phyloP scores from a whole-genome alignment of 768 basidiomycete genomes.

The Rhodotorula kratochvilovae region DNA sequence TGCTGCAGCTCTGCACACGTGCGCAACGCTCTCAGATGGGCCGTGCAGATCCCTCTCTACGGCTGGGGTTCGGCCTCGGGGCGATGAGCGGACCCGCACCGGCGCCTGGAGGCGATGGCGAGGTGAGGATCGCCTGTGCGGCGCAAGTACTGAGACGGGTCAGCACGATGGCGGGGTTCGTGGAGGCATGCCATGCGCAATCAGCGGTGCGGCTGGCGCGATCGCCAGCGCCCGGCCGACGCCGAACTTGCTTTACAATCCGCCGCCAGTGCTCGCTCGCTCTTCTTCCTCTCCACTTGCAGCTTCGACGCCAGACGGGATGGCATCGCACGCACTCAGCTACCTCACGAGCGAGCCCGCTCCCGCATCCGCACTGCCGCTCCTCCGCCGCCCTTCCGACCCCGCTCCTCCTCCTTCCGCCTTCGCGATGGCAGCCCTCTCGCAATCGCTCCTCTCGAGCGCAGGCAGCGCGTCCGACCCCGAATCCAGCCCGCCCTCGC shows the following conservation, averaged over 20 bases:
- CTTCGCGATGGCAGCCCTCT: background rate
- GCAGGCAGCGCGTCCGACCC: constrained; percentile 4
- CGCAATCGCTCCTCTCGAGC: constrained; percentile 7
- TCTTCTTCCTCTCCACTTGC: background rate
- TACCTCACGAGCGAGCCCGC: background rate
- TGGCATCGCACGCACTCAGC: background rate
- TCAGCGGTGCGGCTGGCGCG: too few relatives aligned
- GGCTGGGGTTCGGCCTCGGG: too few relatives aligned
- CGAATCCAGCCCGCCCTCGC: constrained; percentile 21
- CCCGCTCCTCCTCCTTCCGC: background rate
- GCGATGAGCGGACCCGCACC: too few relatives aligned
- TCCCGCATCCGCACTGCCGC: too few relatives aligned
- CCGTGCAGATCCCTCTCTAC: too few relatives aligned
- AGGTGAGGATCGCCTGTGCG: background rate
- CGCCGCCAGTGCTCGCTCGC: background rate
- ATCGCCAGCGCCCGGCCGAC: background rate
- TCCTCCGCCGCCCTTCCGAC: background rate
- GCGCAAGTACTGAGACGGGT: background rate
- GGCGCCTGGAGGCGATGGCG: background rate
- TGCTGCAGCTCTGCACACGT: too few relatives aligned
- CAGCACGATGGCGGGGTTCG: too few relatives aligned
- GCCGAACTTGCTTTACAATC: too few relatives aligned
- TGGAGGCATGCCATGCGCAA: background rate
- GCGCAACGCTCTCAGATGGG: too few relatives aligned
- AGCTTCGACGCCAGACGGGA: background rate